A percentile compares a stretch with the other conserved stretches of the same genome.
Conservation (phyloP, 169 alveolate genomes). For the Plasmodium knowlesi region DNA sequence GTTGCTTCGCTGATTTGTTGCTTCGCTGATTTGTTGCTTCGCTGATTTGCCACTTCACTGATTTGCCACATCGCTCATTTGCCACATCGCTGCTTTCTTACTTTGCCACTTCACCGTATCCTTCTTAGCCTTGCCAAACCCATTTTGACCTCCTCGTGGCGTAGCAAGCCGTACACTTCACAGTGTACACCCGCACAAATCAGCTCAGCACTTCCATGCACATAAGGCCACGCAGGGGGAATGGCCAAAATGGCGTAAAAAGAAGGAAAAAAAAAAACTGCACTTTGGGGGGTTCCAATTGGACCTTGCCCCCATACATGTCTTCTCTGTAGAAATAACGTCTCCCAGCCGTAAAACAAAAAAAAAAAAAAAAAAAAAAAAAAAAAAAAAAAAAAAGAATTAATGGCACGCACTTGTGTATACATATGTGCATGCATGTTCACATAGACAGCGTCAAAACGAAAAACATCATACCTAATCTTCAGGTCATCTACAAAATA, state of each 20-base stretch:
- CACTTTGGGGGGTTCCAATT: background rate
- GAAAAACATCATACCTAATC: background rate
- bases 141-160: background rate
- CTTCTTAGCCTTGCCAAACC: background rate
- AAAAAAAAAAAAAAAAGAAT: background rate
- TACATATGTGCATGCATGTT: background rate
- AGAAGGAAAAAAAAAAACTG: background rate
- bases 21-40: too few species aligned
- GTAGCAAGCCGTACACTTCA: background rate
- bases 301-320: background rate
- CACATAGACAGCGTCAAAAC: background rate
- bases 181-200: background rate
- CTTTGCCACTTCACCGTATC: background rate
- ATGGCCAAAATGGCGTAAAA: background rate
- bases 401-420: background rate
- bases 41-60: too few species aligned
- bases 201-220: background rate
- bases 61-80: too few species aligned
- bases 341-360: background rate
- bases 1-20: background rate
- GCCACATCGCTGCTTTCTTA: background rate
- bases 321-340: background rate
- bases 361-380: too few species aligned
- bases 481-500: background rate
- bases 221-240: background rate